phyloP scores from a whole-genome alignment of 768 basidiomycete species.

The Lactifluus volemus region DNA sequence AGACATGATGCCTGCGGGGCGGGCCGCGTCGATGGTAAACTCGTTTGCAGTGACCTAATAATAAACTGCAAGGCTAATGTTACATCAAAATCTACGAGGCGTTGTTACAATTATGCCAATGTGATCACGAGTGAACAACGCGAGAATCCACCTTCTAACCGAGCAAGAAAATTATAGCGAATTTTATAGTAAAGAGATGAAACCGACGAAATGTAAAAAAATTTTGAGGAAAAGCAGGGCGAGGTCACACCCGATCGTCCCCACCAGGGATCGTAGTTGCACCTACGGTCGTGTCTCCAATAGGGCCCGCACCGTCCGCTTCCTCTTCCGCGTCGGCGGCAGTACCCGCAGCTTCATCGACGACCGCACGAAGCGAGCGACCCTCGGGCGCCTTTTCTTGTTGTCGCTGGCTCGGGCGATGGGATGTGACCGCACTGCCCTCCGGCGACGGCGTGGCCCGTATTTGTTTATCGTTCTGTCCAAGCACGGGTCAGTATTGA shows the following conservation, averaged over 20 bases:
- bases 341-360: not conserved
- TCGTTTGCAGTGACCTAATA: too few relatives aligned
- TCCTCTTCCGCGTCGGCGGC: slow-evolving; percentile 10
- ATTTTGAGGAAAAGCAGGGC: too few relatives aligned
- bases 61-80: too few relatives aligned
- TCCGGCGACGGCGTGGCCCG: slow-evolving; percentile 9
- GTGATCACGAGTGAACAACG: not conserved
- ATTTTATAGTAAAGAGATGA: not conserved
- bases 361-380: slow-evolving; percentile 29
- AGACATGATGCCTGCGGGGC: too few relatives aligned
- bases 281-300: slow-evolving; percentile 6
- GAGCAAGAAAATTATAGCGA: not conserved
- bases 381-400: slow-evolving; percentile 70
- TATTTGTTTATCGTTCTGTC: slow-evolving; percentile 34
- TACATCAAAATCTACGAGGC: too few relatives aligned
- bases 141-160: not conserved
- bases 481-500: not conserved
- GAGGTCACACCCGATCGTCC: not conserved
- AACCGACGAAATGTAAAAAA: not conserved
- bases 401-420: slow-evolving; percentile 49
- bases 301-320: slow-evolving; percentile 19
- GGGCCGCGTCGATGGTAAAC: too few relatives aligned
- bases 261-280: not conserved
- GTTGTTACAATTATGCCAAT: too few relatives aligned
- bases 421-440: slow-evolving; percentile 29